phyloP scores from a whole-genome alignment of 306 rosid species.

The Trifolium fragiferum region DNA sequence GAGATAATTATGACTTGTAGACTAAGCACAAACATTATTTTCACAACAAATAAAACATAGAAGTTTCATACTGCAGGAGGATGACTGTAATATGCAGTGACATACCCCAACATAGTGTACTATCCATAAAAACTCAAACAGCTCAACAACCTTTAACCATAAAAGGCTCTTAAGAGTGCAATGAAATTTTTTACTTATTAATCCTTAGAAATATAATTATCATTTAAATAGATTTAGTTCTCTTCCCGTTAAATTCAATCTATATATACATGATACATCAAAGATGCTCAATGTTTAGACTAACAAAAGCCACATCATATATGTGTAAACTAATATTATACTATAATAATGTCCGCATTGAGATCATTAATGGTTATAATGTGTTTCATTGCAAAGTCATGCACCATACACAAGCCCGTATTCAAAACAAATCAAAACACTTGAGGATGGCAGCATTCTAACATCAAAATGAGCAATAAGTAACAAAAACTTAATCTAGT shows the following conservation, averaged over 20 bases:
- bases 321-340: constrained; percentile 2
- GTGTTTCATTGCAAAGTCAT: neutral
- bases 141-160: constrained; percentile 1
- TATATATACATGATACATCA: too few species aligned
- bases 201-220: constrained; percentile 3
- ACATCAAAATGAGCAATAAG: constrained; percentile 21
- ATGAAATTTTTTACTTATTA: constrained; percentile 7
- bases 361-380: neutral
- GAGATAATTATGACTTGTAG: constrained; percentile 13
- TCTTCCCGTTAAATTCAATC: constrained; percentile 17
- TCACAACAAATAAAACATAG: constrained; percentile 23
- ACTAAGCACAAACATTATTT: constrained; percentile 2
- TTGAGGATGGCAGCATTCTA: constrained; percentile 15
- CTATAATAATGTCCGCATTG: constrained; percentile 2
- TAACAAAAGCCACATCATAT: neutral
- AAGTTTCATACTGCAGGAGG: constrained; percentile 3
- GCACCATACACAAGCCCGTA: constrained; percentile 1
- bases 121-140: neutral
- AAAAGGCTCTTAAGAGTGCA: constrained; percentile 23
- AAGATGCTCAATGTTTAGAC: neutral
- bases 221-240: constrained; percentile 13
- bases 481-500: constrained; percentile 34
- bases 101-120: neutral
- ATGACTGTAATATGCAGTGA: neutral
- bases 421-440: constrained; percentile 16